Conservation (phyloP, 306 rosid genomes). For the Quillaja saponaria region DNA sequence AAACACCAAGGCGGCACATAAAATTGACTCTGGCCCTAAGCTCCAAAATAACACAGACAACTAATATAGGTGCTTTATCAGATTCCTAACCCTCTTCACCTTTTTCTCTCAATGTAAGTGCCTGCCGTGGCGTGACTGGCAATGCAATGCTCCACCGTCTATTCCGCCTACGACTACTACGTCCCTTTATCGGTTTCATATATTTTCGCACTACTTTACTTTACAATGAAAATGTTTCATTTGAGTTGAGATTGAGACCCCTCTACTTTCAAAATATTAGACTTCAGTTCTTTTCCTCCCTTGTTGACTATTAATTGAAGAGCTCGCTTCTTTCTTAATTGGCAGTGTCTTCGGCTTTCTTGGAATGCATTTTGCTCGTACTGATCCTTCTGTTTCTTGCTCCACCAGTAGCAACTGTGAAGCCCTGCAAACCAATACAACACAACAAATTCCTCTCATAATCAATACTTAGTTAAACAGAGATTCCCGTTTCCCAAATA, state of each 20-base stretch:
- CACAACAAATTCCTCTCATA: not conserved
- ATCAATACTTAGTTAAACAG: not conserved
- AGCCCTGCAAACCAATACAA: slow-evolving; percentile 48
- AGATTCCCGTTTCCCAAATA: not conserved
- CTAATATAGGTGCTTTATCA: slow-evolving; percentile 24
- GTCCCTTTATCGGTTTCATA: slow-evolving; percentile 33
- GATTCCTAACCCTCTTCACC: slow-evolving; percentile 27
- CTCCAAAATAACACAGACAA: slow-evolving; percentile 31
- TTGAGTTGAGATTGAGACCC: not conserved
- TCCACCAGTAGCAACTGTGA: slow-evolving; percentile 61
- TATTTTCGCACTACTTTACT: slow-evolving; percentile 10
- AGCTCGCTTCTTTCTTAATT: slow-evolving; percentile 49
- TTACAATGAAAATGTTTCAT: slow-evolving; percentile 11
- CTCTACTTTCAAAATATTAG: too few species aligned
- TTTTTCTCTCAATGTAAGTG: slow-evolving; percentile 30
- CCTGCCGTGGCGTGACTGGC: slow-evolving; percentile 40
- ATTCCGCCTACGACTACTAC: slow-evolving; percentile 16
- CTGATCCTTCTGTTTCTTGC: slow-evolving; percentile 55
- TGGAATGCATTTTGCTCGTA: slow-evolving; percentile 81
- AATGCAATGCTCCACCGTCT: slow-evolving; percentile 30
- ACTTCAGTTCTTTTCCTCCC: slow-evolving; percentile 55
- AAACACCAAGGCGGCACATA: slow-evolving; percentile 27
- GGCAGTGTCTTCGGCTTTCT: slow-evolving; percentile 57
- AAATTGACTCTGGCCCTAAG: slow-evolving; percentile 30
- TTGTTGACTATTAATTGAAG: slow-evolving; percentile 40